Evolutionary conservation across 2,329 filamentous ascomycete genomes (phyloP).

Genomic region (Gnomoniopsis smithogilvyi): DNA sequence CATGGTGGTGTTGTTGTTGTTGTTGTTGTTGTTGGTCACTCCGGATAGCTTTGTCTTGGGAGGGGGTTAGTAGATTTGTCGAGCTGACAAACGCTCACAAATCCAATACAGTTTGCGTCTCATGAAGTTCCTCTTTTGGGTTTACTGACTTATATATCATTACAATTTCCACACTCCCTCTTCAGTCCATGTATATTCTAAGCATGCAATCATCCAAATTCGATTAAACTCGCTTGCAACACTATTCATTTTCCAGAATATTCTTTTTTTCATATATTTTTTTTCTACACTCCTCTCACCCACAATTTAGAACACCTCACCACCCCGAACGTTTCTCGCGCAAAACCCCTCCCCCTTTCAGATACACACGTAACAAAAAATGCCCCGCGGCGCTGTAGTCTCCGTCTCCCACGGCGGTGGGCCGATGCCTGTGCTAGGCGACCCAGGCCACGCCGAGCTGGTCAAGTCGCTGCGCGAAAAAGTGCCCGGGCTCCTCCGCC

Average conservation of each 20-base stretch:
- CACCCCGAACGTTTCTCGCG: background rate
- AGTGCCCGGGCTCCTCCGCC: constrained; percentile 53
- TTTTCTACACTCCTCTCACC: background rate
- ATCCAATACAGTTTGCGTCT: background rate
- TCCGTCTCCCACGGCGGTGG: constrained; percentile 50
- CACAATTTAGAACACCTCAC: too few species aligned
- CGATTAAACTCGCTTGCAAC: too few species aligned
- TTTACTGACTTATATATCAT: background rate
- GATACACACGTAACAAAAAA: constrained; percentile 22
- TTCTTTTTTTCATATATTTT: too few species aligned
- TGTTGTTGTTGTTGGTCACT: too few species aligned
- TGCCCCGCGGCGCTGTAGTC: constrained; percentile 42
- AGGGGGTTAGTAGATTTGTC: background rate
- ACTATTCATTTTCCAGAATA: too few species aligned
- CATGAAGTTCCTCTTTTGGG: background rate
- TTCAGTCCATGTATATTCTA: background rate
- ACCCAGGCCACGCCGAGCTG: constrained; percentile 49
- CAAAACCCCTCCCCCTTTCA: background rate
- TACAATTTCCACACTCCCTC: background rate
- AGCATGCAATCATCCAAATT: too few species aligned
- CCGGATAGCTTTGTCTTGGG: too few species aligned
- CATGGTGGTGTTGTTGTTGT: too few species aligned
- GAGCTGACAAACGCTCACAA: background rate
- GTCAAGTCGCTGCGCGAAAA: constrained; percentile 48
- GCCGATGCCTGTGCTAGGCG: constrained; percentile 57